Percentiles rank a stretch among this genome's conserved stretches.
These are phyloP conservation scores for Penicillium corylophilum DNA, from an alignment of 2,329 filamentous ascomycete species.

Conservation along the genomic window DNA sequence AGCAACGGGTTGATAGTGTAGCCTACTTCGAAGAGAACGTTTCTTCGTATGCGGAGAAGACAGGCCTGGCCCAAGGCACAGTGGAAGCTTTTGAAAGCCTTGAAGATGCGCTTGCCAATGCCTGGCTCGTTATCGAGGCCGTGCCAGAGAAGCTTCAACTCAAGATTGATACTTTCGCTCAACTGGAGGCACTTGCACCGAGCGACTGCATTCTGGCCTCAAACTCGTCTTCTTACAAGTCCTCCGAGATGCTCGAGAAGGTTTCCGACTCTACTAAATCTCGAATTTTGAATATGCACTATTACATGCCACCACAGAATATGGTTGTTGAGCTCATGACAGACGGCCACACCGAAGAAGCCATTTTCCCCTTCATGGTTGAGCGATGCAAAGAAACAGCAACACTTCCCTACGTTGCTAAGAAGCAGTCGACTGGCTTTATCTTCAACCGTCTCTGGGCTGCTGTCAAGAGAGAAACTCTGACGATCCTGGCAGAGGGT, in stretches of 20 bases:
- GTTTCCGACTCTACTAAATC: constrained; percentile 38
- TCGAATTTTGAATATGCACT: constrained; percentile 54
- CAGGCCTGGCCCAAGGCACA: constrained; percentile 30
- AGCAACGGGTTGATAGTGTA: constrained; percentile 29
- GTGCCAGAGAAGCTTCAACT: constrained; percentile 52
- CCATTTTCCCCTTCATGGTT: constrained; percentile 49
- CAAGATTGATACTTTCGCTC: constrained; percentile 51
- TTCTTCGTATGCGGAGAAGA: constrained; percentile 28
- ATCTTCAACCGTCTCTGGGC: constrained; percentile 60
- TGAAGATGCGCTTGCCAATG: constrained; percentile 41
- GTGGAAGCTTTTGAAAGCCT: constrained; percentile 40
- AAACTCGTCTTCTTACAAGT: constrained; percentile 56
- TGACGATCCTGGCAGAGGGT: constrained; percentile 52
- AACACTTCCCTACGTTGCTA: constrained; percentile 44
- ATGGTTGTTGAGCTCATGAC: constrained; percentile 57
- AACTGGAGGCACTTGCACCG: constrained; percentile 46
- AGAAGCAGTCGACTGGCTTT: constrained; percentile 53
- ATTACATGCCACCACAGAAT: constrained; percentile 49
- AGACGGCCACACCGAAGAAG: constrained; percentile 43
- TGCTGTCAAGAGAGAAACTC: constrained; percentile 54
- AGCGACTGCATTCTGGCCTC: constrained; percentile 51
- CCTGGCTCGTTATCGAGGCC: constrained; percentile 57
- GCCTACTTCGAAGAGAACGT: constrained; percentile 38
- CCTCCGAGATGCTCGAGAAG: constrained; percentile 49
- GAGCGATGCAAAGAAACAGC: constrained; percentile 43